Conservation (phyloP, 768 basidiomycete genomes). For the Rhodotorula paludigena region DNA sequence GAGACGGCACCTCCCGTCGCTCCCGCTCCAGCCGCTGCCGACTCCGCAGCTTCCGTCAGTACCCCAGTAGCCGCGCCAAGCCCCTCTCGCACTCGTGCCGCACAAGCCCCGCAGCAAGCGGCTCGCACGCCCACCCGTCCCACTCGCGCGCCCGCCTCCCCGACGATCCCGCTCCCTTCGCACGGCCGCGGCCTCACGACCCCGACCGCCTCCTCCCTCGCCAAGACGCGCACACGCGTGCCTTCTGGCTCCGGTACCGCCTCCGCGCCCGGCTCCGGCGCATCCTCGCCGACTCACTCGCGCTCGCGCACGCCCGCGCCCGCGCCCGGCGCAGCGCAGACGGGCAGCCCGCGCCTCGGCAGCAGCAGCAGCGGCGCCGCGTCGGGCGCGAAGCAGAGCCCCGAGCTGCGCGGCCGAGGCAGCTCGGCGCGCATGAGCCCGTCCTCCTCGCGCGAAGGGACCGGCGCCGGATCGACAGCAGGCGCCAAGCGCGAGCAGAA, state of each 20-base stretch:
- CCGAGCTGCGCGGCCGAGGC: neutral
- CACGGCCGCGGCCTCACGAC: neutral
- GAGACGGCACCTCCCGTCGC: neutral
- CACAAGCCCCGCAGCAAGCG: no score
- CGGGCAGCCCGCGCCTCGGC: neutral
- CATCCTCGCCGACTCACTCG: neutral
- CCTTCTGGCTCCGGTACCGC: neutral
- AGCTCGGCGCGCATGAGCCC: neutral
- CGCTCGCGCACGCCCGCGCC: neutral
- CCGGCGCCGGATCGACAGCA: neutral
- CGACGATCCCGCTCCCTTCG: neutral
- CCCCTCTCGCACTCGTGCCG: neutral
- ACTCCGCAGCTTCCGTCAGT: neutral
- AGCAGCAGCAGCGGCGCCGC: neutral
- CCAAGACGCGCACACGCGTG: conserved; percentile 20
- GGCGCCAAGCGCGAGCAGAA: neutral
- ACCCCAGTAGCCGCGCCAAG: neutral
- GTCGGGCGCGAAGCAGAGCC: neutral
- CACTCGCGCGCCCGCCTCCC: neutral
- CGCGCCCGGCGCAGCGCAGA: neutral
- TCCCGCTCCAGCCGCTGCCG: neutral
- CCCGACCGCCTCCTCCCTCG: conserved; percentile 33
- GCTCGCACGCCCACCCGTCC: neutral
- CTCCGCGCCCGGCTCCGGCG: no score
- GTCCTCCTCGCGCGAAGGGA: neutral